Evolutionary conservation across 176 grass and related monocot genomes (phyloP), one percentile per base, ranked within the genome.

Genomic region (Eleusine indica): DNA sequence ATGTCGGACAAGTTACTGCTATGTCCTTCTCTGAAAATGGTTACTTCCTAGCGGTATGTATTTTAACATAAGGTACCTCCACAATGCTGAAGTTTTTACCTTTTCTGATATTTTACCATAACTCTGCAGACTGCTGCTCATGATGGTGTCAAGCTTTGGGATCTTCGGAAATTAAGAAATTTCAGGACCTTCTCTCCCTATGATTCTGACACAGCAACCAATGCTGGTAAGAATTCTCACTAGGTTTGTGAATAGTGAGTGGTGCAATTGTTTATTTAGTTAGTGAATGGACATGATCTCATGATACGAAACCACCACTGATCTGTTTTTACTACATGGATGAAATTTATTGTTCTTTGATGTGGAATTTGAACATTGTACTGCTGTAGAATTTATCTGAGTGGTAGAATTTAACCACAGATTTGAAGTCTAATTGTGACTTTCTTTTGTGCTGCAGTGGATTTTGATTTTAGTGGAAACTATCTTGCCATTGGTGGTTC

Each of bases 11-110:
- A 70, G 97, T 99, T 19, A 96, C 93, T 70, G 93, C 97, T 78
- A 87, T 99, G 91, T 96, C 97, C 19, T 99, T 99, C 70, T 99
- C 97, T 58, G 97, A 99, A 90, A 99, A 99, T 91, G 97, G 97
- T 79, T 99, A 99, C 86, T 99, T 99, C 81, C 90, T 99, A 78
- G 97, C 97, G 86, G 97, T 99, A 91, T 6, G 93, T 29, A 66
- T 19, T 57, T 57, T 19, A 57, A 7, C 53, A 74, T 68, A 73
- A 52, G 74, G 19, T 70, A 41, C 17, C 76, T 54, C 18, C 41
- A 65, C 39, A 46, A 38, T 83, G 28, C 75, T 72, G n/a, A 18
- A 72, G 49, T 48, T 64, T 19, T 68, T 64, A 82, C 63, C 75
- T 85, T 47, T 85, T 68, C 61, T 87, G 39, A 87, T 66, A 83